Evolutionary conservation across 345 rosid species (phyloP).

Genomic region (Aethionema arabicum): DNA sequence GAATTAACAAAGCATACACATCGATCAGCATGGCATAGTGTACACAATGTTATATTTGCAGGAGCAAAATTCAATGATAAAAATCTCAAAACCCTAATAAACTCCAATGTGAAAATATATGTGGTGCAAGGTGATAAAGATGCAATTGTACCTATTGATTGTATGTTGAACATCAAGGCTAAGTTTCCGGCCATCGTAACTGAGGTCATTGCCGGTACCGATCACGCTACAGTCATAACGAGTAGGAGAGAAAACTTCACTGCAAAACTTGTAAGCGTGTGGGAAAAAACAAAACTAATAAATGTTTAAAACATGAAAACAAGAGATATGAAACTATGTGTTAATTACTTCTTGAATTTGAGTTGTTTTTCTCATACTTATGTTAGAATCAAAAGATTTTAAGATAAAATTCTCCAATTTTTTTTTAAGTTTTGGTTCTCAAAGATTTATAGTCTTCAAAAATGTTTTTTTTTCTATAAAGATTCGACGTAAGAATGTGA

Average conservation of each 20-base stretch:
- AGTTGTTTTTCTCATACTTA: too few relatives aligned
- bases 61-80: slow-evolving; percentile 61
- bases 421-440: too few relatives aligned
- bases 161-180: slow-evolving; percentile 49
- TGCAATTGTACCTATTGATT: slow-evolving; percentile 53
- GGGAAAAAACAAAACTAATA: slow-evolving; percentile 37
- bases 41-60: slow-evolving; percentile 82
- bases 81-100: slow-evolving; percentile 42
- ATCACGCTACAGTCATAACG: slow-evolving; percentile 52
- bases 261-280: slow-evolving; percentile 45
- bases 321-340: not conserved
- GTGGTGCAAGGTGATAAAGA: slow-evolving; percentile 64
- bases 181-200: slow-evolving; percentile 49
- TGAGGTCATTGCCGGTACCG: slow-evolving; percentile 41
- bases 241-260: slow-evolving; percentile 53
- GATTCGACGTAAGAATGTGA: too few relatives aligned
- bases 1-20: slow-evolving; percentile 76
- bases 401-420: too few relatives aligned
- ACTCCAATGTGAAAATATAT: slow-evolving; percentile 39
- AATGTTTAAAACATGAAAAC: not conserved
- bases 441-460: too few relatives aligned
- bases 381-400: too few relatives aligned
- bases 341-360: too few relatives aligned
- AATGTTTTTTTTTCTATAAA: too few relatives aligned
- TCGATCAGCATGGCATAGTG: slow-evolving; percentile 74